These are phyloP conservation scores for Coix lacrymajobi DNA, from an alignment of 176 grass and related monocot genomes.

Conservation along the genomic window DNA sequence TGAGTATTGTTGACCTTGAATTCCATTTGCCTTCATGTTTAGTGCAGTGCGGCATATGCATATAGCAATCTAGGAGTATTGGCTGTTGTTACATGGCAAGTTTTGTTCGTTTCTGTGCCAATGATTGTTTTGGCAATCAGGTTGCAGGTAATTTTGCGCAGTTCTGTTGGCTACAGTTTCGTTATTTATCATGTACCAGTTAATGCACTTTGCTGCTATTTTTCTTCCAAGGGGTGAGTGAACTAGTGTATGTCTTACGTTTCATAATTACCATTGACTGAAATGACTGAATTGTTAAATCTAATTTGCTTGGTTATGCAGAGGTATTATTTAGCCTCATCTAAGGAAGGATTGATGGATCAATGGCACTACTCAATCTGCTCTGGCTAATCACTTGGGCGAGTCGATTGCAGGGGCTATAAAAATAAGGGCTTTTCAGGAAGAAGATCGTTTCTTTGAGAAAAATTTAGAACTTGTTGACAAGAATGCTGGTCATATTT, in stretches of 20 bases:
- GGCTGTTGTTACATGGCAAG: conserved; percentile 88
- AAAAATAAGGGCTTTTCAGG: conserved; percentile 78
- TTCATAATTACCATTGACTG: not conserved
- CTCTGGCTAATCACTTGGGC: conserved; percentile 76
- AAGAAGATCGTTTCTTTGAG: conserved; percentile 82
- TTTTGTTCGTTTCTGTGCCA: conserved; percentile 68
- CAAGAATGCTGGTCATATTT: conserved; percentile 80
- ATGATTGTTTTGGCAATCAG: conserved; percentile 62
- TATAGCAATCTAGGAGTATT: conserved; percentile 81
- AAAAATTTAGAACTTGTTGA: conserved; percentile 73
- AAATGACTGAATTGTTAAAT: not conserved
- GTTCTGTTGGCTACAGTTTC: not conserved
- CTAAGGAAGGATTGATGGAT: conserved; percentile 97
- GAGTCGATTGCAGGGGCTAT: conserved; percentile 80
- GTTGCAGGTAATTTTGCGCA: conserved; percentile 53
- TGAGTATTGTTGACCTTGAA: conserved; percentile 88
- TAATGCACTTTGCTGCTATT: conserved; percentile 6
- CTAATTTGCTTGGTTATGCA: conserved; percentile 32
- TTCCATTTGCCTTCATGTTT: conserved; percentile 69
- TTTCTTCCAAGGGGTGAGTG: not conserved
- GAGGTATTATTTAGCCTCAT: conserved; percentile 83
- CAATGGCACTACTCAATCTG: conserved; percentile 94
- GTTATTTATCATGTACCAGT: conserved; percentile 1
- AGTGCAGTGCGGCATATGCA: conserved; percentile 48
- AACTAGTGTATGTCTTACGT: not conserved